phyloP scores from a whole-genome alignment of 768 basidiomycete species.

The Amanita pseudoporphyria region DNA sequence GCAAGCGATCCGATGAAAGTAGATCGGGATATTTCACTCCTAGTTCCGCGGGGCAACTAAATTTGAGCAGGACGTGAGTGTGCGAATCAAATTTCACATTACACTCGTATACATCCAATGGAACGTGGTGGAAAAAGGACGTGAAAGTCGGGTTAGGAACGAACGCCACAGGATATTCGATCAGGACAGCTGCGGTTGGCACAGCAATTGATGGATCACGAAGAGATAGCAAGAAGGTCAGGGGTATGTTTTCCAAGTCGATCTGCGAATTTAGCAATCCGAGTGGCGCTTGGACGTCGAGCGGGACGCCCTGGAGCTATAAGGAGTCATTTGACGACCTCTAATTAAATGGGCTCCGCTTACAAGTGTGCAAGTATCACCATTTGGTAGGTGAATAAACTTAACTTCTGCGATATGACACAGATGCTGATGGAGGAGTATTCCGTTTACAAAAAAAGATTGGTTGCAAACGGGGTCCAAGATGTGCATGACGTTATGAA shows the following conservation, averaged over 20 bases:
- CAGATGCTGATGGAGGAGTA: slow-evolving; percentile 14
- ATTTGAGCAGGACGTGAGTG: slow-evolving; percentile 38
- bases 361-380: slow-evolving; percentile 1
- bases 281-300: background rate
- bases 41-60: slow-evolving; percentile 40
- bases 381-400: background rate
- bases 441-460: slow-evolving; percentile 44
- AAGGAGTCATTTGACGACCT: background rate
- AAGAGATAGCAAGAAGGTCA: slow-evolving; percentile 18
- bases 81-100: slow-evolving; percentile 15
- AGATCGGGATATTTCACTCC: slow-evolving; percentile 11
- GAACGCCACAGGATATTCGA: slow-evolving; percentile 55
- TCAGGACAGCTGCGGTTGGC: slow-evolving; percentile 47
- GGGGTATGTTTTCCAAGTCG: background rate
- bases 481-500: slow-evolving; percentile 33
- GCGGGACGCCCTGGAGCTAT: slow-evolving; percentile 1
- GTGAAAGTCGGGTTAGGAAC: slow-evolving; percentile 21
- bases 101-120: slow-evolving; percentile 45
- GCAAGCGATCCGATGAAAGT: slow-evolving; percentile 20
- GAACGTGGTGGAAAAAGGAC: slow-evolving; percentile 33
- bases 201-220: slow-evolving; percentile 23
- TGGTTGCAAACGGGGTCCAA: slow-evolving; percentile 38
- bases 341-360: slow-evolving; percentile 4
- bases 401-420: background rate
- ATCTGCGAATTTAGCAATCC: background rate